Conservation (phyloP, 768 basidiomycete species). For the Crucibulum laeve region DNA sequence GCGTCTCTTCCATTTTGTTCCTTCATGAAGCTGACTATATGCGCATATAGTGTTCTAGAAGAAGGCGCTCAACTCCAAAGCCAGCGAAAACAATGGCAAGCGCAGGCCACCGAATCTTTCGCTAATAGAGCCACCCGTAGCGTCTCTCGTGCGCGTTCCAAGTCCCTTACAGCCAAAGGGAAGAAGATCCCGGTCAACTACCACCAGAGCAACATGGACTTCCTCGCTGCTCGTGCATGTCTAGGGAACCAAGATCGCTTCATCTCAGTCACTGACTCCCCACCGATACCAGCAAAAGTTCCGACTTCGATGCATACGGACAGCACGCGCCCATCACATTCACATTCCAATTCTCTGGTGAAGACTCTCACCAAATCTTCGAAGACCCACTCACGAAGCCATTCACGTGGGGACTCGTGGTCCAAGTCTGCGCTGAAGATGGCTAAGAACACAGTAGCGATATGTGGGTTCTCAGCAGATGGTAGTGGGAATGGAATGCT, state of each 20-base stretch:
- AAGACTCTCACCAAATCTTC: slow-evolving; percentile 31
- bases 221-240: slow-evolving; percentile 61
- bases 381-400: slow-evolving; percentile 29
- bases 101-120: slow-evolving; percentile 56
- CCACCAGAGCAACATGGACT: slow-evolving; percentile 41
- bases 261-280: slow-evolving; percentile 31
- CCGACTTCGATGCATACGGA: slow-evolving; percentile 13
- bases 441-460: slow-evolving; percentile 26
- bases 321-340: slow-evolving; percentile 21
- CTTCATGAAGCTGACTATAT: slow-evolving; percentile 1
- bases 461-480: slow-evolving; percentile 18
- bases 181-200: slow-evolving; percentile 19
- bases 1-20: slow-evolving; percentile 13
- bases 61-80: slow-evolving; percentile 58
- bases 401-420: slow-evolving; percentile 41
- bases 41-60: slow-evolving; percentile 52
- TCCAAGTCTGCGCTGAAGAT: slow-evolving; percentile 36
- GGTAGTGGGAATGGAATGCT: neutral
- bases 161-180: slow-evolving; percentile 43
- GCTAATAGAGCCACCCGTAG: slow-evolving; percentile 61
- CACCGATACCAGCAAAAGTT: slow-evolving; percentile 13
- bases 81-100: slow-evolving; percentile 65
- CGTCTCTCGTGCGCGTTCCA: slow-evolving; percentile 59
- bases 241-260: slow-evolving; percentile 60
- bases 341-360: slow-evolving; percentile 30